phyloP scores from a whole-genome alignment of 352 stramenopile species.

The Phytophthora multivora region DNA sequence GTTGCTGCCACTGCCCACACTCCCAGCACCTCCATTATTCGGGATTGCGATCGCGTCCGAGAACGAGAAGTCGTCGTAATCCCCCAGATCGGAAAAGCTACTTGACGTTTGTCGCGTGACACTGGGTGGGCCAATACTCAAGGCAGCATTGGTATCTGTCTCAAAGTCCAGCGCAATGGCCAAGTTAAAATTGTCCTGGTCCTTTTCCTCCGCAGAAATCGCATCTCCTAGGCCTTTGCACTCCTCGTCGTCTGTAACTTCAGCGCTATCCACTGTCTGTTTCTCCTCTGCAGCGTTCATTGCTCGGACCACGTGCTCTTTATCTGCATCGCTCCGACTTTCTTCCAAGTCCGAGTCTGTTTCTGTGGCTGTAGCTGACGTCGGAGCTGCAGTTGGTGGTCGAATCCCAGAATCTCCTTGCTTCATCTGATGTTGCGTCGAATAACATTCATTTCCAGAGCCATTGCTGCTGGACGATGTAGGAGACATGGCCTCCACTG shows the following conservation, averaged over 20 bases:
- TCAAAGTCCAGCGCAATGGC: conserved; percentile 73
- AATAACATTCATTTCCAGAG: conserved; percentile 38
- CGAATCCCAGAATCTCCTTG: conserved; percentile 2
- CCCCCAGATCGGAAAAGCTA: conserved; percentile 87
- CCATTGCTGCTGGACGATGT: conserved; percentile 68
- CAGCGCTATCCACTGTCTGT: conserved; percentile 1
- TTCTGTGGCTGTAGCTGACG: conserved; percentile 34
- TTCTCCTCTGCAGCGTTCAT: conserved; percentile 25
- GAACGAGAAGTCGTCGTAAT: conserved; percentile 86
- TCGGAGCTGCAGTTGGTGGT: conserved; percentile 8
- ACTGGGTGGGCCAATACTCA: conserved; percentile 43
- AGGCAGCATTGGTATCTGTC: conserved; percentile 48
- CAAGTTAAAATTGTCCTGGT: conserved; percentile 52
- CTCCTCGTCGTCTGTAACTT: conserved; percentile 30
- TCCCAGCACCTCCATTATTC: conserved; percentile 33
- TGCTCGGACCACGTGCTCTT: conserved; percentile 6
- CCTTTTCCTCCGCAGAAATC: conserved; percentile 16
- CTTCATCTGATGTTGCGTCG: conserved; percentile 3
- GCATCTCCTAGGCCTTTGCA: conserved; percentile 31
- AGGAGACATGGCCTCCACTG: conserved; percentile 46
- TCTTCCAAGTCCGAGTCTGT: conserved; percentile 41
- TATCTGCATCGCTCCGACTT: conserved; percentile 23
- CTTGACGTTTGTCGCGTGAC: conserved; percentile 80
- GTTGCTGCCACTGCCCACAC: conserved; percentile 39
- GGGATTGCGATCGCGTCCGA: conserved; percentile 56